phyloP scores from a whole-genome alignment of 2,329 filamentous ascomycete genomes.

The Fusarium tuaranense region DNA sequence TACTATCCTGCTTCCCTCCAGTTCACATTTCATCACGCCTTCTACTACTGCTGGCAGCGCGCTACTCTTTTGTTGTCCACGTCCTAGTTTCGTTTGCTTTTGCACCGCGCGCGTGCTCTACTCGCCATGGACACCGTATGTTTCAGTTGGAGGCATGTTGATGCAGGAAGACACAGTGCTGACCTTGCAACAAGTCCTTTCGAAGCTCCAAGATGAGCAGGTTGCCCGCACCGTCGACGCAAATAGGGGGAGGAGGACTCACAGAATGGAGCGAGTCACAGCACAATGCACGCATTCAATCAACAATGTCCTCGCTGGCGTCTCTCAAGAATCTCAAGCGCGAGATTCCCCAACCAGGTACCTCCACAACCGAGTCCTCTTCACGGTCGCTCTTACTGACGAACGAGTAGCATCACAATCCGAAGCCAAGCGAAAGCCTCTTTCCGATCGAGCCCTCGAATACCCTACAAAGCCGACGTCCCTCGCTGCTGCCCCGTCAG shows the following conservation, averaged over 20 bases:
- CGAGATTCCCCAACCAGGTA: slow-evolving; percentile 59
- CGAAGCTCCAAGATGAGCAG: slow-evolving; percentile 49
- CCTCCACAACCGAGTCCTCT: neutral
- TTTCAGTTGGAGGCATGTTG: neutral
- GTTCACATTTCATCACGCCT: slow-evolving; percentile 38
- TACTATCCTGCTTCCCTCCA: slow-evolving; percentile 13
- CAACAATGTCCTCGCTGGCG: slow-evolving; percentile 56
- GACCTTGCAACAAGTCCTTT: slow-evolving; percentile 41
- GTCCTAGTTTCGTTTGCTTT: slow-evolving; percentile 41
- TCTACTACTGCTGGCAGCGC: slow-evolving; percentile 45
- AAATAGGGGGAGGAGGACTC: slow-evolving; percentile 53
- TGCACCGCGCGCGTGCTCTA: slow-evolving; percentile 38
- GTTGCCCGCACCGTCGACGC: slow-evolving; percentile 46
- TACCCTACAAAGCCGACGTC: slow-evolving; percentile 54
- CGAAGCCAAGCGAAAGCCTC: slow-evolving; percentile 70
- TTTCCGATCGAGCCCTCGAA: slow-evolving; percentile 67
- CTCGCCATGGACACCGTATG: slow-evolving; percentile 50
- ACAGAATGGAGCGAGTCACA: slow-evolving; percentile 71
- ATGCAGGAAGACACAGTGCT: slow-evolving; percentile 5
- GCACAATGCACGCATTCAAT: slow-evolving; percentile 64
- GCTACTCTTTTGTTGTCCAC: slow-evolving; percentile 53
- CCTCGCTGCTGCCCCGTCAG: slow-evolving; percentile 54
- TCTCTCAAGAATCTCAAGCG: slow-evolving; percentile 62
- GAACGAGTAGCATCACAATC: slow-evolving; percentile 61
- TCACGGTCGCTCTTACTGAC: slow-evolving; percentile 26